A percentile compares a stretch with the other conserved stretches of the same genome.
phyloP scores from a whole-genome alignment of 1,139 yeast species.

The Lodderomyces margitis region DNA sequence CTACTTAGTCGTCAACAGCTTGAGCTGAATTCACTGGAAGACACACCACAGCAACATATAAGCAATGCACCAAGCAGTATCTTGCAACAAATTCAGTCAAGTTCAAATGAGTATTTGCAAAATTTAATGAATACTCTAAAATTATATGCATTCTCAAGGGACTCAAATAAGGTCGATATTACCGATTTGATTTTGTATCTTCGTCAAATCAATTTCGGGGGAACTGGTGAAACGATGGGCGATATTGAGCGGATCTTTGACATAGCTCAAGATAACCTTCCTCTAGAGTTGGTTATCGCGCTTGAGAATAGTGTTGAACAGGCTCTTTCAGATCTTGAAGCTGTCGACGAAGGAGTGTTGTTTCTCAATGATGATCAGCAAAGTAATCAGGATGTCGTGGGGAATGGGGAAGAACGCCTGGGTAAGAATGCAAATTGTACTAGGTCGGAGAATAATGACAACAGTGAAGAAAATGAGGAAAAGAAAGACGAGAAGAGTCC shows the following conservation, averaged over 20 bases:
- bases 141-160: conserved; percentile 35
- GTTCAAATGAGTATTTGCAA: conserved; percentile 31
- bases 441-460: neutral
- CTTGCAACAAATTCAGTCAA: conserved; percentile 17
- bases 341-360: conserved; percentile 3
- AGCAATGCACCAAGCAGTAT: conserved; percentile 2
- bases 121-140: conserved; percentile 34
- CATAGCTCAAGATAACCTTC: conserved; percentile 37
- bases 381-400: neutral
- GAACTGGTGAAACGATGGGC: conserved; percentile 15
- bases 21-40: conserved; percentile 1
- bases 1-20: conserved; percentile 2
- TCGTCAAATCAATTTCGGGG: conserved; percentile 31
- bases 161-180: conserved; percentile 26
- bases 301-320: conserved; percentile 32
- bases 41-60: neutral
- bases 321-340: conserved; percentile 2
- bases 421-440: neutral
- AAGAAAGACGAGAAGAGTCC: neutral
- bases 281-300: conserved; percentile 35
- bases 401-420: neutral
- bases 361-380: neutral
- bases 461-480: neutral
- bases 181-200: conserved; percentile 37
- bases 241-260: conserved; percentile 25